Evolutionary conservation across 805 yeast genomes (phyloP).

Genomic region (Metschnikowia orientalis): DNA sequence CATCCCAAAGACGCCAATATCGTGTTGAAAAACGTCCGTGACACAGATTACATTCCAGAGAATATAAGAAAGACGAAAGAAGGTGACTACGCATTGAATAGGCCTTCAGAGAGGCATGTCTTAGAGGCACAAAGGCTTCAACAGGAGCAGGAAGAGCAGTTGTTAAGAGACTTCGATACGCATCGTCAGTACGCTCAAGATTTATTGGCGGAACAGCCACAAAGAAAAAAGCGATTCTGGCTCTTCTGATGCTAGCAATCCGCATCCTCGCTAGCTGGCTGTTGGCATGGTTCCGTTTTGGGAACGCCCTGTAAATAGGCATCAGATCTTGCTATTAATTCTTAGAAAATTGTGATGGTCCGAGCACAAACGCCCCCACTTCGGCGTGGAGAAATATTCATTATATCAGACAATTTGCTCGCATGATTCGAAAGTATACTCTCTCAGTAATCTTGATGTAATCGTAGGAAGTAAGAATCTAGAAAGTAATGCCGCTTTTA

Average conservation of each 20-base stretch:
- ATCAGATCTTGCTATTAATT: too few relatives aligned
- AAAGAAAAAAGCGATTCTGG: conserved; percentile 16
- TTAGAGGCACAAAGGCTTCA: conserved; percentile 68
- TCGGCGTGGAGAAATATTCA: too few relatives aligned
- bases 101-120: conserved; percentile 68
- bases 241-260: conserved; percentile 6
- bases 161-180: conserved; percentile 32
- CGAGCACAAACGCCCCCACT: too few relatives aligned
- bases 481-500: too few relatives aligned
- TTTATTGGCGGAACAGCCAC: conserved; percentile 8
- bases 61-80: conserved; percentile 42
- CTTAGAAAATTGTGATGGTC: too few relatives aligned
- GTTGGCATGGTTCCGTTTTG: too few relatives aligned
- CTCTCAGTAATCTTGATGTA: too few relatives aligned
- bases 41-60: conserved; percentile 40
- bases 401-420: too few relatives aligned
- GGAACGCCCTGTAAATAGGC: too few relatives aligned
- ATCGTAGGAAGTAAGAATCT: too few relatives aligned
- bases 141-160: conserved; percentile 60
- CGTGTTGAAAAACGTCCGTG: conserved; percentile 41
- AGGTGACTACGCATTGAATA: conserved; percentile 48
- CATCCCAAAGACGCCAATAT: conserved; percentile 40
- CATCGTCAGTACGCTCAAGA: conserved; percentile 20
- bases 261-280: too few relatives aligned
- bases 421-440: too few relatives aligned